These are phyloP conservation scores for Aeminium ludgeri DNA, from an alignment of 495 filamentous ascomycete species.

Conservation along the genomic window DNA sequence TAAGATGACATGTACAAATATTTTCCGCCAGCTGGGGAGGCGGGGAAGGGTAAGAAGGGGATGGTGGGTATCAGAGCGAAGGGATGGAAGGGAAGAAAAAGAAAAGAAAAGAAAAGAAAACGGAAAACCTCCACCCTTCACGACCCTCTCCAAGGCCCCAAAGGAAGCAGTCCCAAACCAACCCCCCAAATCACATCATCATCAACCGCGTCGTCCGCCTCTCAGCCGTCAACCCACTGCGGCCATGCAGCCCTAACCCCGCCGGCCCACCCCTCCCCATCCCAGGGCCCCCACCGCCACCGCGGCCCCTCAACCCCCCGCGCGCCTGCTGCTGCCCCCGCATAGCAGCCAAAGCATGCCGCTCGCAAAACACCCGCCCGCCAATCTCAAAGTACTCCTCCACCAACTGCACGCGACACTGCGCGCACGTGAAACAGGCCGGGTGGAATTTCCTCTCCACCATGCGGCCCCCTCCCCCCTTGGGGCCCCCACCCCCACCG, in stretches of 20 bases:
- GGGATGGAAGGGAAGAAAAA: too few species aligned
- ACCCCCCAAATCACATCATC: constrained; percentile 8
- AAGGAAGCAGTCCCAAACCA: too few species aligned
- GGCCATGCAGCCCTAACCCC: constrained; percentile 1
- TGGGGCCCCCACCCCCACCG: too few species aligned
- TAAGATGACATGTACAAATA: too few species aligned
- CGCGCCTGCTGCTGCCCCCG: constrained; percentile 4
- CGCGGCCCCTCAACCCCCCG: too few species aligned
- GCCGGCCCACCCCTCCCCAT: constrained; percentile 1
- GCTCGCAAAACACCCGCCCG: constrained; percentile 60
- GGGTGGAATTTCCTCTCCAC: constrained; percentile 67
- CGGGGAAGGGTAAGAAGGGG: too few species aligned
- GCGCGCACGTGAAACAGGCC: constrained; percentile 62
- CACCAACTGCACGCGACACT: constrained; percentile 24
- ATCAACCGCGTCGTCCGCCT: constrained; percentile 17
- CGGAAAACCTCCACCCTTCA: too few species aligned
- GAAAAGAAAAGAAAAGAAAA: too few species aligned
- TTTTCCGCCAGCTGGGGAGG: too few species aligned
- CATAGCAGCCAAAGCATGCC: constrained; percentile 47
- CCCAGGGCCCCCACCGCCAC: not conserved
- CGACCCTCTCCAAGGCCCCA: too few species aligned
- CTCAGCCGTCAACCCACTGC: constrained; percentile 12
- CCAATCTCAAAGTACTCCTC: constrained; percentile 50
- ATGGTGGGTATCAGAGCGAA: too few species aligned
- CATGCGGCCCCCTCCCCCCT: constrained; percentile 22